phyloP scores from a whole-genome alignment of 2,329 filamentous ascomycete genomes.

The Aureobasidium namibiae region DNA sequence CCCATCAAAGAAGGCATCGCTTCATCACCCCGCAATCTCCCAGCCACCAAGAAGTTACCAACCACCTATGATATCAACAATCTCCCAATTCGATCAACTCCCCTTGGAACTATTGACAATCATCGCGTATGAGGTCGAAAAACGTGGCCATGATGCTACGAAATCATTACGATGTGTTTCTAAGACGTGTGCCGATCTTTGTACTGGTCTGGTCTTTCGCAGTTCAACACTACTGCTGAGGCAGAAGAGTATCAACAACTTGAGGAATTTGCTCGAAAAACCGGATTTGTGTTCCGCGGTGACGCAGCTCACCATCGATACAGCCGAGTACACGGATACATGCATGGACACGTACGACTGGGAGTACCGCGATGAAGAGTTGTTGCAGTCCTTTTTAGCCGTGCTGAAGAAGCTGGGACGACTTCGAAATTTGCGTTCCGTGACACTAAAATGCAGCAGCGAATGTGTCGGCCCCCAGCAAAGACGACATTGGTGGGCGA shows the following conservation, averaged over 20 bases:
- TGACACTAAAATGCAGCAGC: neutral
- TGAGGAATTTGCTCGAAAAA: neutral
- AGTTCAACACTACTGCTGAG: neutral
- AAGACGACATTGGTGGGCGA: constrained; percentile 10
- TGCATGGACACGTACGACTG: constrained; percentile 11
- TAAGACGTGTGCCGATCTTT: neutral
- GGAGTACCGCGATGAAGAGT: constrained; percentile 8
- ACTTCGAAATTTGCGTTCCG: constrained; percentile 6
- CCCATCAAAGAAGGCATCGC: neutral
- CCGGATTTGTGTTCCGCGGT: neutral
- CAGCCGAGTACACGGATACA: constrained; percentile 6
- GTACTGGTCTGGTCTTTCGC: constrained; percentile 8
- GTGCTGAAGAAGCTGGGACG: neutral
- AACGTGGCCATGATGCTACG: neutral
- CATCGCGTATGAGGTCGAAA: neutral
- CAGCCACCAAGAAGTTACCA: constrained; percentile 1
- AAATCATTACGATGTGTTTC: constrained; percentile 11
- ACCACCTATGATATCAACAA: neutral
- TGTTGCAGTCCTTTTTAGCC: neutral
- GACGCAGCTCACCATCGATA: constrained; percentile 5
- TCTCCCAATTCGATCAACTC: neutral
- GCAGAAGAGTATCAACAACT: neutral
- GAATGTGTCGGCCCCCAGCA: constrained; percentile 7
- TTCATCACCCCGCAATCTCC: neutral
- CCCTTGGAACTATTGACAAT: neutral